These are phyloP conservation scores for Yamadazyma siamensis DNA, from an alignment of 1,139 yeast species.

Conservation along the genomic window DNA sequence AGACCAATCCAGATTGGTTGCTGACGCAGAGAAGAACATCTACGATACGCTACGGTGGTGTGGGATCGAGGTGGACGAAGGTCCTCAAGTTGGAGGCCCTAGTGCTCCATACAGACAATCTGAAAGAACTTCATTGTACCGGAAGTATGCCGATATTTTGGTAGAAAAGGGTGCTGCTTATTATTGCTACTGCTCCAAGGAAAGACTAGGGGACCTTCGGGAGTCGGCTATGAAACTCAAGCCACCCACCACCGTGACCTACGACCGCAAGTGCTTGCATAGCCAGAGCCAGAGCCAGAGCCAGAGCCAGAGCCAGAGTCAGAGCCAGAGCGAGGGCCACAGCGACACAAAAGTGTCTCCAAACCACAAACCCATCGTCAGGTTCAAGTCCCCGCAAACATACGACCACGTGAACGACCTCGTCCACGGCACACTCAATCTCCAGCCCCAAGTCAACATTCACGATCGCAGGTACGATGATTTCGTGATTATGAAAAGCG, in stretches of 20 bases:
- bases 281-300: conserved; percentile 26
- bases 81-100: conserved; percentile 68
- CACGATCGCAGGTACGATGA: conserved; percentile 82
- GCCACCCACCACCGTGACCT: conserved; percentile 91
- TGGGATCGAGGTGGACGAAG: conserved; percentile 74
- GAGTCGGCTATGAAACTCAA: conserved; percentile 68
- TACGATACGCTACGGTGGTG: conserved; percentile 79
- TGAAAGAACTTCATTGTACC: conserved; percentile 66
- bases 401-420: conserved; percentile 71
- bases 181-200: conserved; percentile 80
- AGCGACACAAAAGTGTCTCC: too few relatives aligned
- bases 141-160: conserved; percentile 51
- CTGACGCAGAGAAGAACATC: conserved; percentile 80
- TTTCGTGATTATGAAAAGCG: conserved; percentile 83
- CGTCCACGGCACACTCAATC: conserved; percentile 69
- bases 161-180: conserved; percentile 73
- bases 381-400: conserved; percentile 66
- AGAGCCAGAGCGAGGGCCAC: too few relatives aligned
- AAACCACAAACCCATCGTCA: conserved; percentile 50
- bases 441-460: conserved; percentile 76
- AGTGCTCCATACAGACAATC: conserved; percentile 82
- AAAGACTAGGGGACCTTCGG: conserved; percentile 64
- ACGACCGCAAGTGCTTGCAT: conserved; percentile 75
- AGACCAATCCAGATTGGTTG: conserved; percentile 72
- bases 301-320: conserved; percentile 25